Conservation (phyloP, 2,329 filamentous ascomycete genomes). For the Colletotrichum destructivum region DNA sequence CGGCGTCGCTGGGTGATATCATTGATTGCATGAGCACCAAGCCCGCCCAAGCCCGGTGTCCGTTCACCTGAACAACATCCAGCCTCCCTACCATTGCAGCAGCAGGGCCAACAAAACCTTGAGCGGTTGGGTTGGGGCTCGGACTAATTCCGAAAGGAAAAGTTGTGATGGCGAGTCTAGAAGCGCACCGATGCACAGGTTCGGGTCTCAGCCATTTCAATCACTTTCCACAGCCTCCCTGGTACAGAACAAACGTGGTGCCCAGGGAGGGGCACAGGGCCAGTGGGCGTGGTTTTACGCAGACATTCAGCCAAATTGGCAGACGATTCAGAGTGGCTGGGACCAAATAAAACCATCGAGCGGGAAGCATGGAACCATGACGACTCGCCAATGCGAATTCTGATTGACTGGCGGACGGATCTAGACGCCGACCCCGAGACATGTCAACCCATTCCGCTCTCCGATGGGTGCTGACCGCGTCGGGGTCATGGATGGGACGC, state of each 20-base stretch:
- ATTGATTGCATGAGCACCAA: background rate
- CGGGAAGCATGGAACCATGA: background rate
- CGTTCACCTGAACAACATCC: background rate
- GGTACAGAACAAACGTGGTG: background rate
- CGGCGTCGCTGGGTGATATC: slow-evolving; percentile 4
- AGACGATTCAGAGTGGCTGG: background rate
- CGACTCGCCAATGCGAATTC: no score
- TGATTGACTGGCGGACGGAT: background rate
- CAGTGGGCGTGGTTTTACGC: no score
- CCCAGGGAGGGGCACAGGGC: background rate
- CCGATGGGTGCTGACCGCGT: background rate
- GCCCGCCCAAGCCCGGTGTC: background rate
- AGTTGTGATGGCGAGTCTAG: background rate
- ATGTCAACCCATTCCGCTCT: background rate
- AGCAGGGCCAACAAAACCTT: background rate
- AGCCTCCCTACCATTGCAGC: background rate
- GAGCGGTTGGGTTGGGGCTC: background rate
- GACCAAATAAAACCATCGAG: background rate
- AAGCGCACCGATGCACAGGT: background rate
- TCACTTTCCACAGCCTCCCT: background rate
- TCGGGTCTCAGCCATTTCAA: background rate
- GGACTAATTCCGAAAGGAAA: background rate
- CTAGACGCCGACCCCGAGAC: background rate
- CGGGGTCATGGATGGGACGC: background rate
- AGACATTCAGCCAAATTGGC: background rate